These are phyloP conservation scores for Penicilliopsis zonata DNA, from an alignment of 495 filamentous ascomycete genomes.

Conservation along the genomic window DNA sequence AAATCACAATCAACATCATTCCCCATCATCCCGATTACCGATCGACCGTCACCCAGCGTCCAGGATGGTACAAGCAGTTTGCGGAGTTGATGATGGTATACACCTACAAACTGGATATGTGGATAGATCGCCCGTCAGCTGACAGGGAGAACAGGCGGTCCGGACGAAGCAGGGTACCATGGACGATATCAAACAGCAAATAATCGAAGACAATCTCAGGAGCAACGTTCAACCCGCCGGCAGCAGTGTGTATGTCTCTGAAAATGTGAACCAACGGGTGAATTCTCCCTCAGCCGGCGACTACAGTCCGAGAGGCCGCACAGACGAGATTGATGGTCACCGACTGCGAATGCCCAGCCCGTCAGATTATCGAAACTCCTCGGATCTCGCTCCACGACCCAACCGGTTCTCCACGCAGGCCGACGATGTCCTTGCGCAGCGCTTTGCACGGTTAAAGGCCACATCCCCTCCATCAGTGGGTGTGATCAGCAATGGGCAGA, in stretches of 20 bases:
- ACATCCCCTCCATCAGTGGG: conserved; percentile 9
- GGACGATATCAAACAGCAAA: conserved; percentile 32
- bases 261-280: no score
- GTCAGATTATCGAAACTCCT: conserved; percentile 22
- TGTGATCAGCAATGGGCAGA: conserved; percentile 5
- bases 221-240: conserved; percentile 21
- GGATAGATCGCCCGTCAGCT: conserved; percentile 3
- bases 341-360: conserved; percentile 31
- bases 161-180: conserved; percentile 36
- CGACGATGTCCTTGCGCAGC: conserved; percentile 30
- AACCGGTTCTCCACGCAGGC: conserved; percentile 16
- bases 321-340: conserved; percentile 9
- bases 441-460: conserved; percentile 31
- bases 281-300: conserved; percentile 1
- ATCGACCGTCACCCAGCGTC: conserved; percentile 15
- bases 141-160: conserved; percentile 16
- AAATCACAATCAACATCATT: conserved; percentile 62
- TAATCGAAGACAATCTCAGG: conserved; percentile 29
- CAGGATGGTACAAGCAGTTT: conserved; percentile 30
- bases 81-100: conserved; percentile 29
- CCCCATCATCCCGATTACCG: conserved; percentile 59
- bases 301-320: conserved; percentile 11
- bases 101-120: not conserved
- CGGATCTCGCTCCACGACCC: conserved; percentile 8
- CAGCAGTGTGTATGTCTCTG: conserved; percentile 3